Evolutionary conservation across 2,329 filamentous ascomycete genomes (phyloP).

Genomic region (Tolypocladium nubicola): DNA sequence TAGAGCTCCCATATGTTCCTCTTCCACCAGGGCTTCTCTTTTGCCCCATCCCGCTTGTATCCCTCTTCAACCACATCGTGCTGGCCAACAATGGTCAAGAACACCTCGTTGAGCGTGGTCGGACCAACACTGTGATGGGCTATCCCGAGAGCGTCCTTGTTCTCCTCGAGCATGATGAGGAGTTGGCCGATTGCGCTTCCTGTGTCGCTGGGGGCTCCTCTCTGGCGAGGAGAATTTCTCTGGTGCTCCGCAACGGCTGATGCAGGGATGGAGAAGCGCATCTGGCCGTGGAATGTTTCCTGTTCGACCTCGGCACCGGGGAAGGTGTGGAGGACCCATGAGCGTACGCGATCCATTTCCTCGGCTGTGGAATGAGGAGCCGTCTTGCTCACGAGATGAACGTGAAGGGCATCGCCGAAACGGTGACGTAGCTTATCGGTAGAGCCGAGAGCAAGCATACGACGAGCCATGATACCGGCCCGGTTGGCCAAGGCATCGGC

Average conservation of each 20-base stretch:
- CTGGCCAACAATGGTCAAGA: slow-evolving; percentile 71
- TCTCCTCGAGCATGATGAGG: slow-evolving; percentile 62
- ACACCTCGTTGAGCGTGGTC: slow-evolving; percentile 85
- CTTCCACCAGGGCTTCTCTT: neutral
- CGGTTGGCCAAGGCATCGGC: slow-evolving; percentile 77
- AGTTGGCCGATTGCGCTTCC: slow-evolving; percentile 52
- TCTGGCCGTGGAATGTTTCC: slow-evolving; percentile 73
- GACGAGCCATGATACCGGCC: slow-evolving; percentile 74
- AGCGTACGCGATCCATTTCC: slow-evolving; percentile 56
- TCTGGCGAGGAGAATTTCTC: slow-evolving; percentile 18
- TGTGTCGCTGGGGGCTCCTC: neutral
- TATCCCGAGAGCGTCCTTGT: slow-evolving; percentile 57
- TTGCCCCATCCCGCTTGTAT: slow-evolving; percentile 23
- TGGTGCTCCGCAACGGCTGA: slow-evolving; percentile 27
- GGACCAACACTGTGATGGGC: slow-evolving; percentile 81
- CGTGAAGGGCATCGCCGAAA: slow-evolving; percentile 69
- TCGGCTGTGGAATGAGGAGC: slow-evolving; percentile 62
- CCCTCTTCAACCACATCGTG: slow-evolving; percentile 72
- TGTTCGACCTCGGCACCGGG: slow-evolving; percentile 58
- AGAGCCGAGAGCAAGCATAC: slow-evolving; percentile 77
- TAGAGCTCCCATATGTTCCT: neutral
- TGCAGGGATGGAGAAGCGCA: slow-evolving; percentile 61
- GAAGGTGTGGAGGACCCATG: slow-evolving; percentile 55
- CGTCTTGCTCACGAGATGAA: slow-evolving; percentile 67
- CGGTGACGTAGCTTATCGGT: slow-evolving; percentile 60